Percentiles rank a stretch among this genome's conserved stretches.
phyloP scores from a whole-genome alignment of 495 filamentous ascomycete genomes.

The Xylaria intraflava region DNA sequence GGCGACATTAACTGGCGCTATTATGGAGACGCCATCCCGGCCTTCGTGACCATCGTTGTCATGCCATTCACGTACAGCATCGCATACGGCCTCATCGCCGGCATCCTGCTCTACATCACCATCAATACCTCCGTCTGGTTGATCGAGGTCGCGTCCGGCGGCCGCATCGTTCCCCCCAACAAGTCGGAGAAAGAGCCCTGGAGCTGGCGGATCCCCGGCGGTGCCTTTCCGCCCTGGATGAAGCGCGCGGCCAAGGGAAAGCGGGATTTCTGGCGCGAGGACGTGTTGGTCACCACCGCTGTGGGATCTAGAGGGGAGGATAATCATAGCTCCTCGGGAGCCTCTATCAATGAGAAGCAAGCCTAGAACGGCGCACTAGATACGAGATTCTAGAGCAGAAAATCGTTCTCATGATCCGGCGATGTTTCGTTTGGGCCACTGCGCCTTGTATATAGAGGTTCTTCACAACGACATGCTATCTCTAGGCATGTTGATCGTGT shows the following conservation, averaged over 20 bases:
- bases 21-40: slow-evolving; percentile 68
- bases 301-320: background rate
- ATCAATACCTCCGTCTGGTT: slow-evolving; percentile 61
- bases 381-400: background rate
- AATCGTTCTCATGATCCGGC: too few relatives aligned
- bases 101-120: slow-evolving; percentile 65
- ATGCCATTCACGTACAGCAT: slow-evolving; percentile 87
- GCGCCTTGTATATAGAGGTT: background rate
- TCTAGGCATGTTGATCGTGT: too few relatives aligned
- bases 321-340: background rate
- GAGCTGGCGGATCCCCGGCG: slow-evolving; percentile 62
- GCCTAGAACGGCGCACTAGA: background rate
- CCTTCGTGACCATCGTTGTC: slow-evolving; percentile 69
- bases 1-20: slow-evolving; percentile 82
- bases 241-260: slow-evolving; percentile 54
- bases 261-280: slow-evolving; percentile 58
- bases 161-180: slow-evolving; percentile 64
- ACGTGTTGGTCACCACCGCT: slow-evolving; percentile 14
- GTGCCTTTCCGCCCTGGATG: slow-evolving; percentile 65
- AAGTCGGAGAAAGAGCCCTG: slow-evolving; percentile 67
- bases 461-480: background rate
- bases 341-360: slow-evolving; percentile 2
- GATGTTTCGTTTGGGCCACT: background rate
- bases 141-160: slow-evolving; percentile 55
- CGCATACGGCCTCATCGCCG: slow-evolving; percentile 68